phyloP scores from a whole-genome alignment of 257 asterid genomes.

The Capsicum pubescens region DNA sequence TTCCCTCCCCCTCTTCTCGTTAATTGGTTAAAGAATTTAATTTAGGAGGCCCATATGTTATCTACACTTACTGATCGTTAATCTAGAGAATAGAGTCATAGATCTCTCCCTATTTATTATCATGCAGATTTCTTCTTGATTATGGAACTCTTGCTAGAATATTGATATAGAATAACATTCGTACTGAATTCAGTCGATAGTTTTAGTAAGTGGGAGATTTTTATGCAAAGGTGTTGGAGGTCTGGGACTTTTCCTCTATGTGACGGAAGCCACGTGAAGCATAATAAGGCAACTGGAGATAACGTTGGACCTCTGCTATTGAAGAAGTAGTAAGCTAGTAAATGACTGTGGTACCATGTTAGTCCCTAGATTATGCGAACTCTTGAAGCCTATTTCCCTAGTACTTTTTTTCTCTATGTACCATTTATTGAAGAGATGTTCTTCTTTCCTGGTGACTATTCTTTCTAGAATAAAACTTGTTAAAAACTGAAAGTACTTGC shows the following conservation, averaged over 20 bases:
- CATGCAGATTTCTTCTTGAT: neutral
- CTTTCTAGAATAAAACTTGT: neutral
- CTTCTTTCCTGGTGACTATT: neutral
- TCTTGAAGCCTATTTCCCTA: conserved; percentile 45
- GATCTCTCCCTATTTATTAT: neutral
- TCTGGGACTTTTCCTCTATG: conserved; percentile 92
- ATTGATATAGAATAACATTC: neutral
- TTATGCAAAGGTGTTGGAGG: conserved; percentile 85
- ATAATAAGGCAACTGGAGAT: conserved; percentile 92
- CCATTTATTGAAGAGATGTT: conserved; percentile 1
- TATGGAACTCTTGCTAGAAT: neutral
- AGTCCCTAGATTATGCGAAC: conserved; percentile 30
- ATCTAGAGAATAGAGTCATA: neutral
- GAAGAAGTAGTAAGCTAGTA: conserved; percentile 58
- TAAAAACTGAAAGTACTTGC: neutral
- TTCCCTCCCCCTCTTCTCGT: neutral
- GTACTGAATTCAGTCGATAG: neutral
- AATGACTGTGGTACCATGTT: neutral
- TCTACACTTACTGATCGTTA: neutral
- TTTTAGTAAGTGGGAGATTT: neutral
- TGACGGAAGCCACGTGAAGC: conserved; percentile 87
- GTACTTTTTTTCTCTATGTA: conserved; percentile 33
- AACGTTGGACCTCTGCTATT: conserved; percentile 92
- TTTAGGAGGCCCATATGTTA: neutral
- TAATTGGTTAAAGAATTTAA: neutral